Evolutionary conservation across 1,284 basidiomycete genomes (phyloP), one percentile per base, ranked within the genome.

Genomic region (Lentinula novae-zelandiae): DNA sequence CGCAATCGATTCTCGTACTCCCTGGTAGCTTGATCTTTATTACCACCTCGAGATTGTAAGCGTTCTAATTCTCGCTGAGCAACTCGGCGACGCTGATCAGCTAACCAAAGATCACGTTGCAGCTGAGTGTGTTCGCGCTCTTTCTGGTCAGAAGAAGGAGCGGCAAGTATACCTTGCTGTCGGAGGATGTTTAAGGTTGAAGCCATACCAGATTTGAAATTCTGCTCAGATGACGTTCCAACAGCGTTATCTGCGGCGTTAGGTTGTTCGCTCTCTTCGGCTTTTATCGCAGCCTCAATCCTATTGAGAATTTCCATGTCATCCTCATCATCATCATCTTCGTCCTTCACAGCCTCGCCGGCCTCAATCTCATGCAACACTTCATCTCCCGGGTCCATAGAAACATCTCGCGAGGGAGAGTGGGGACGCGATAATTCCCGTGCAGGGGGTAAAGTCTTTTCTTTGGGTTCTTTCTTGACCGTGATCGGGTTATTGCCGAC

Each of bases 1-100:
- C 96, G 86, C 67, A 89, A 72, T 60, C 93, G 85, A 71, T 98
- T 98, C 75, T 98, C 95, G 71, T 93, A 95, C 75, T 99, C 97
- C 60, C 96, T 85, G 63, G 93, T 90, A 20, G 93, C 90, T 75
- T 98, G 96, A 71, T 97, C 96, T 74, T 92, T 95, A 72, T 88
- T 89, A n/a, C 82, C 82, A 2, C 91, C 91, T 52, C 93, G 84
- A 5, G 87, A 78, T 66, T 86, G 86, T 62, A 90, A 73, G 52
- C 83, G 83, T 61, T 96, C 95, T 51, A 91, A 70, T 68, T 97
- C 95, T 39, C 93, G 85, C 66, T 92, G 83, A 7, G 89, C 84
- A 60, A 91, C 78, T 61, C 87, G 82, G 42, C 82, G 83, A 36
- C 95, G 84, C 70, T 95, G 89, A 64, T 94, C 89, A 0, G 93